A percentile compares a stretch with the other conserved stretches of the same genome.
These are phyloP conservation scores for Apodospora peruviana DNA, from an alignment of 495 filamentous ascomycete species.

Conservation along the genomic window DNA sequence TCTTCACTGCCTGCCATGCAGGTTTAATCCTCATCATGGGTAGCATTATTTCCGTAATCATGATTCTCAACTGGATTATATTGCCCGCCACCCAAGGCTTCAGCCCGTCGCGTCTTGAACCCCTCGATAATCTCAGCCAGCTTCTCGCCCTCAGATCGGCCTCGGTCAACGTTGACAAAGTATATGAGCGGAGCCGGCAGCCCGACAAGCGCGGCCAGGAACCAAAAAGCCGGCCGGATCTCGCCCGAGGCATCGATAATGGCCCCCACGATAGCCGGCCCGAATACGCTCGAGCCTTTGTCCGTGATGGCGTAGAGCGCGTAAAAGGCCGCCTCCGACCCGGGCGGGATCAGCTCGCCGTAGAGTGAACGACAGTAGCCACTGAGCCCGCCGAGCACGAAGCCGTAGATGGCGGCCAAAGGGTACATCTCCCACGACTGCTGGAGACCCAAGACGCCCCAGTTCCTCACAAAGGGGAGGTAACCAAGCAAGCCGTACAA, in stretches of 20 bases:
- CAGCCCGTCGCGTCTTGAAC: constrained; percentile 39
- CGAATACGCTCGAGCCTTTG: constrained; percentile 92
- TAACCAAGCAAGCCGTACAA: constrained; percentile 89
- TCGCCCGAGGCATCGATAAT: constrained; percentile 87
- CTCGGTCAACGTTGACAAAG: constrained; percentile 84
- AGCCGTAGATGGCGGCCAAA: constrained; percentile 81
- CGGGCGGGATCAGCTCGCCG: constrained; percentile 86
- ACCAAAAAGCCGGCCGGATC: constrained; percentile 90
- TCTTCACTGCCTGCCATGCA: too few species aligned
- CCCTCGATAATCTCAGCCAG: constrained; percentile 64
- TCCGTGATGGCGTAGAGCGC: constrained; percentile 96
- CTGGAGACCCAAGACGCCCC: constrained; percentile 79
- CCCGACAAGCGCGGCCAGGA: constrained; percentile 76
- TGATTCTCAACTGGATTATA: constrained; percentile 27
- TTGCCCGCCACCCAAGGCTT: too few species aligned
- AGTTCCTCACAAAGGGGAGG: constrained; percentile 67
- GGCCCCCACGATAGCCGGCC: constrained; percentile 85
- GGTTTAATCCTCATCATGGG: constrained; percentile 31
- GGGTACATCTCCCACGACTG: constrained; percentile 97
- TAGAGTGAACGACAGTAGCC: constrained; percentile 91
- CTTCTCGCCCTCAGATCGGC: constrained; percentile 68
- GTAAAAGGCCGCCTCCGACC: constrained; percentile 93
- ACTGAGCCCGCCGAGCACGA: constrained; percentile 89
- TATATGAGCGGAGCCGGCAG: constrained; percentile 79
- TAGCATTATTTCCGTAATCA: constrained; percentile 23